Percentiles rank a stretch among this genome's conserved stretches.
Conservation (phyloP, 2,329 filamentous ascomycete genomes). For the Sporothrix phasma region DNA sequence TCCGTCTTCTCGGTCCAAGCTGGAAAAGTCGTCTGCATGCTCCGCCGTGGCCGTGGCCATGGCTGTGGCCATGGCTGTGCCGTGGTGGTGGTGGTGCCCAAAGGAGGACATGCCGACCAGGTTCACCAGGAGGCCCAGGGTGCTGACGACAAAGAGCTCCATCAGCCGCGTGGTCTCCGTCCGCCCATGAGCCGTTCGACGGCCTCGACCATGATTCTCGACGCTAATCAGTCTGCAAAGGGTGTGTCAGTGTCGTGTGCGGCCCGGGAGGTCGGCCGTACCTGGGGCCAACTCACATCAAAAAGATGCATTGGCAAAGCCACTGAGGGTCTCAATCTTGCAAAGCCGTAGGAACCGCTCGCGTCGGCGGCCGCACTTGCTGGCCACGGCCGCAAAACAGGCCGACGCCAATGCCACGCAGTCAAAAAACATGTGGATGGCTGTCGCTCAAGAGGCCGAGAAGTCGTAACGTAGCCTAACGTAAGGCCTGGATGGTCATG, state of each 20-base stretch:
- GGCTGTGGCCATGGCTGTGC: slow-evolving; percentile 28
- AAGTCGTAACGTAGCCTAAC: slow-evolving; percentile 94
- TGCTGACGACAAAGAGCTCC: slow-evolving; percentile 82
- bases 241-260: neutral
- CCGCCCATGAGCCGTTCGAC: slow-evolving; percentile 79
- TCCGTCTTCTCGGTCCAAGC: slow-evolving; percentile 25
- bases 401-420: slow-evolving; percentile 83
- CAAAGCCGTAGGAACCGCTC: slow-evolving; percentile 87
- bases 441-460: slow-evolving; percentile 93
- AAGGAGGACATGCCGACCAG: slow-evolving; percentile 86
- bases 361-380: slow-evolving; percentile 92
- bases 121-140: slow-evolving; percentile 79
- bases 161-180: slow-evolving; percentile 72
- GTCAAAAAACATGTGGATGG: slow-evolving; percentile 99
- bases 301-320: slow-evolving; percentile 89
- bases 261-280: neutral
- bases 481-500: slow-evolving; percentile 90
- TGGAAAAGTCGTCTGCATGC: slow-evolving; percentile 20
- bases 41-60: too few species aligned
- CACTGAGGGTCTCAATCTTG: slow-evolving; percentile 91
- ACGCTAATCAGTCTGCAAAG: slow-evolving; percentile 68
- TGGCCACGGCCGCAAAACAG: slow-evolving; percentile 86
- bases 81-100: slow-evolving; percentile 52
- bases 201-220: slow-evolving; percentile 91
- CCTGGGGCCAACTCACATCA: slow-evolving; percentile 52